Evolutionary conservation across 192 early-diverging fungal genomes (phyloP).

Genomic region (Mortierella antarctica): DNA sequence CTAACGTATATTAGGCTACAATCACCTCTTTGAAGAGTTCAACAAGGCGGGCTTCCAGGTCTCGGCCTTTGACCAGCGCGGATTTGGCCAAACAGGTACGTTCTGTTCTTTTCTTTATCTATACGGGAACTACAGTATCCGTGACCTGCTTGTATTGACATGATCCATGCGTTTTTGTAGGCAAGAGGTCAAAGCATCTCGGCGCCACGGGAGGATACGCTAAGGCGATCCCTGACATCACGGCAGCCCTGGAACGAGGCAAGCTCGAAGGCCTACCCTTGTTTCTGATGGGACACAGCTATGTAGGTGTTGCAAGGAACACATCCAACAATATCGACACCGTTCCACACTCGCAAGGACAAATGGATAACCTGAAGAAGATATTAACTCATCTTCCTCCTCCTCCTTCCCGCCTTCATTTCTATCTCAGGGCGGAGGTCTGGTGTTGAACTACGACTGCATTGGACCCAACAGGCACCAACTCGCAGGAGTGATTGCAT

Average conservation of each 20-base stretch:
- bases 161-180: background rate
- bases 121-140: background rate
- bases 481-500: constrained; percentile 65
- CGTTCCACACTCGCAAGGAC: too few relatives aligned
- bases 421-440: constrained; percentile 58
- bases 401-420: background rate
- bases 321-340: background rate
- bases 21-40: constrained; percentile 65
- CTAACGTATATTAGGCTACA: constrained; percentile 49
- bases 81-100: constrained; percentile 68
- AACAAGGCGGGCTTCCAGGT: constrained; percentile 62
- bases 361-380: too few relatives aligned
- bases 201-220: constrained; percentile 59
- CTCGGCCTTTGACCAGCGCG: constrained; percentile 71
- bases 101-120: background rate
- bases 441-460: constrained; percentile 66
- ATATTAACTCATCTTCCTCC: background rate
- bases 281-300: constrained; percentile 65
- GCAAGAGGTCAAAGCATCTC: constrained; percentile 53
- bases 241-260: constrained; percentile 51
- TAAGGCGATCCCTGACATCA: constrained; percentile 55
- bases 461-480: constrained; percentile 42
- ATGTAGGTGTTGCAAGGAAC: constrained; percentile 29
- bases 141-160: background rate
- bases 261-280: constrained; percentile 52